phyloP scores from a whole-genome alignment of 2,329 filamentous ascomycete species.

The Fusarium sp. region DNA sequence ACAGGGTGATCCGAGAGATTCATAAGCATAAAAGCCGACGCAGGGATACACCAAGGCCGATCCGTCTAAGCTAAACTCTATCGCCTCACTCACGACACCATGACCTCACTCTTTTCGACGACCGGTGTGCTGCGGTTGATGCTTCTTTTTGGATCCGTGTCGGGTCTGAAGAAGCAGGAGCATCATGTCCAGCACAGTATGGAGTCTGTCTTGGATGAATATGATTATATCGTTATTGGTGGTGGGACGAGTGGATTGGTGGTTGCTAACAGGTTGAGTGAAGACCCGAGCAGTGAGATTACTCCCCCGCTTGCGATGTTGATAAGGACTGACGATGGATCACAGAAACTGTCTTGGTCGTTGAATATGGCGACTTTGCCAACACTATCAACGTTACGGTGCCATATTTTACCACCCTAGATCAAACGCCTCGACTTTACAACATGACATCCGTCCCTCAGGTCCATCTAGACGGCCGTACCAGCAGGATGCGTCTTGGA shows the following conservation, averaged over 20 bases:
- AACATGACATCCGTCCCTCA: conserved; percentile 44
- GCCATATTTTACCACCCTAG: conserved; percentile 35
- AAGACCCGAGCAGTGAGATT: conserved; percentile 39
- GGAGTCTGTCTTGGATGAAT: neutral
- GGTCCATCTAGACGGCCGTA: conserved; percentile 36
- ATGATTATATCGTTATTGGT: conserved; percentile 45
- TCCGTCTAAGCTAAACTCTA: conserved; percentile 4
- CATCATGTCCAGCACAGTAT: neutral
- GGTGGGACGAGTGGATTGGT: conserved; percentile 49
- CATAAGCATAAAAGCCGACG: neutral
- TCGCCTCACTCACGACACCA: neutral
- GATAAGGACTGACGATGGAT: neutral
- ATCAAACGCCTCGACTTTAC: conserved; percentile 26
- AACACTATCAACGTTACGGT: conserved; percentile 40
- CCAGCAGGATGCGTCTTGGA: conserved; percentile 38
- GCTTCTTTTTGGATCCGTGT: neutral
- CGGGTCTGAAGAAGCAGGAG: neutral
- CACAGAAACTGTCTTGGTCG: conserved; percentile 41
- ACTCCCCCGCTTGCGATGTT: too few relatives aligned
- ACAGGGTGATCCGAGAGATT: neutral
- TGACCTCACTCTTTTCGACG: neutral
- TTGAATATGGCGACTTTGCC: conserved; percentile 48
- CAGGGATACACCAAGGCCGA: neutral
- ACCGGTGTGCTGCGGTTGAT: neutral
- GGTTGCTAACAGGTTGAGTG: conserved; percentile 47